These are phyloP conservation scores for Blastomyces emzantsi DNA, from an alignment of 2,329 filamentous ascomycete genomes.

Conservation along the genomic window DNA sequence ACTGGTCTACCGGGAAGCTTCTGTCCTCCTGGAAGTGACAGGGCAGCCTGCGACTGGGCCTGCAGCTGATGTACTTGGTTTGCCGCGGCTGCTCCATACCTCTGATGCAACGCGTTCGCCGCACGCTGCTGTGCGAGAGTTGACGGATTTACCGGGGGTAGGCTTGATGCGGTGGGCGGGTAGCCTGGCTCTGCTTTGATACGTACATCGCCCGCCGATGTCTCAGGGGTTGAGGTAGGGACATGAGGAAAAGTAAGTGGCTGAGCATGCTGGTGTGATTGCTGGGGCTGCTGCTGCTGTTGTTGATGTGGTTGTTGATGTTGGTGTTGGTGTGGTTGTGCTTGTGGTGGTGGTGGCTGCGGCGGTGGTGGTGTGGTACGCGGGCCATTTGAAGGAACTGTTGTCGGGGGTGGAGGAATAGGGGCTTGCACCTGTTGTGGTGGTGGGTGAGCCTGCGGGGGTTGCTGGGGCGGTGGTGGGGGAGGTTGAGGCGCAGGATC, in stretches of 20 bases:
- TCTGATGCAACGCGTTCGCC: constrained; percentile 42
- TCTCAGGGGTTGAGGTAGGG: constrained; percentile 14
- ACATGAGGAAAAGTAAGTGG: constrained; percentile 23
- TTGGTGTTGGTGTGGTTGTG: constrained; percentile 25
- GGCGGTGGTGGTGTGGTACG: constrained; percentile 25
- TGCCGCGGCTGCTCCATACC: constrained; percentile 35
- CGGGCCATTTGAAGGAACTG: constrained; percentile 39
- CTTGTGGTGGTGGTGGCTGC: constrained; percentile 24
- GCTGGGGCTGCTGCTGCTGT: constrained; percentile 21
- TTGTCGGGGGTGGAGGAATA: constrained; percentile 32
- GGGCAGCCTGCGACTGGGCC: constrained; percentile 30
- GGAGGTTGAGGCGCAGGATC: constrained; percentile 68
- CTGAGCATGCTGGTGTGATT: constrained; percentile 20
- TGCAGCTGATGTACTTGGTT: constrained; percentile 39
- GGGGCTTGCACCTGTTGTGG: constrained; percentile 28
- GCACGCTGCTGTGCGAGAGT: constrained; percentile 46
- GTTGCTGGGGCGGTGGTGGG: constrained; percentile 27
- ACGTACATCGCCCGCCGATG: constrained; percentile 25
- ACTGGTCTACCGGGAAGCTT: constrained; percentile 12
- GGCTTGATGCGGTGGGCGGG: constrained; percentile 29
- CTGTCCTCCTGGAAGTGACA: constrained; percentile 30
- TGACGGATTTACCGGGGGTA: constrained; percentile 20
- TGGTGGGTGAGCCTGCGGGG: constrained; percentile 22
- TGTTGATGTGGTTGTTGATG: constrained; percentile 26
- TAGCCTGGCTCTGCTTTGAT: constrained; percentile 47